Percentiles rank a stretch among this genome's conserved stretches.
Conservation (phyloP, 1,139 yeast species). For the Hanseniaspora uvarum region DNA sequence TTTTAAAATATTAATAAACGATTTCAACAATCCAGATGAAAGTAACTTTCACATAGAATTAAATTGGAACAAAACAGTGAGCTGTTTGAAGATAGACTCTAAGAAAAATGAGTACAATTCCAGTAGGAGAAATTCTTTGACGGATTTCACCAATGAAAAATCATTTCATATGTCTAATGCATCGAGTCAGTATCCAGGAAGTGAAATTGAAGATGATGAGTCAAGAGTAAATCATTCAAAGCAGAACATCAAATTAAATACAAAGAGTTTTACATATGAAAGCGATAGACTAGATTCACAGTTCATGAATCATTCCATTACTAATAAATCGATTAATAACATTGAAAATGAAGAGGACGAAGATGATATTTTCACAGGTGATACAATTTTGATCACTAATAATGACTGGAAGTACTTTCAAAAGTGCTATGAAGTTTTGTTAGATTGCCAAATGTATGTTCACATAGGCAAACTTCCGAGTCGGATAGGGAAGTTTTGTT, state of each 20-base stretch:
- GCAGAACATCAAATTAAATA: neutral
- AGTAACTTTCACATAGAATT: constrained; percentile 13
- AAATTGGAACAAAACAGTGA: constrained; percentile 10
- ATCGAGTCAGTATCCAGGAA: neutral
- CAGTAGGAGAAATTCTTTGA: neutral
- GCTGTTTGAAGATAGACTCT: neutral
- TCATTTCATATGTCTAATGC: neutral
- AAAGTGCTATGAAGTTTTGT: constrained; percentile 10
- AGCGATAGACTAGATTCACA: constrained; percentile 2
- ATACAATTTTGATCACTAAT: constrained; percentile 11
- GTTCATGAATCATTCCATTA: neutral
- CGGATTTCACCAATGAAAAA: neutral
- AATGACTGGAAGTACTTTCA: constrained; percentile 15
- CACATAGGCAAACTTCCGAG: constrained; percentile 4
- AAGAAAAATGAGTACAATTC: neutral
- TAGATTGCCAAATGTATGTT: constrained; percentile 12
- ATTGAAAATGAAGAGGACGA: neutral
- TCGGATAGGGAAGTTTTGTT: constrained; percentile 10
- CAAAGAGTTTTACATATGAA: neutral
- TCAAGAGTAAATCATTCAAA: neutral
- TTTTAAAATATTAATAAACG: constrained; percentile 8
- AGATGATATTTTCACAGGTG: constrained; percentile 1
- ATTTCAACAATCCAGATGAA: constrained; percentile 12
- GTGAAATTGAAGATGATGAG: constrained; percentile 14
- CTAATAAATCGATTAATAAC: neutral